These are phyloP conservation scores for Zygoascus ofunaensis DNA, from an alignment of 805 yeast species.

Conservation along the genomic window DNA sequence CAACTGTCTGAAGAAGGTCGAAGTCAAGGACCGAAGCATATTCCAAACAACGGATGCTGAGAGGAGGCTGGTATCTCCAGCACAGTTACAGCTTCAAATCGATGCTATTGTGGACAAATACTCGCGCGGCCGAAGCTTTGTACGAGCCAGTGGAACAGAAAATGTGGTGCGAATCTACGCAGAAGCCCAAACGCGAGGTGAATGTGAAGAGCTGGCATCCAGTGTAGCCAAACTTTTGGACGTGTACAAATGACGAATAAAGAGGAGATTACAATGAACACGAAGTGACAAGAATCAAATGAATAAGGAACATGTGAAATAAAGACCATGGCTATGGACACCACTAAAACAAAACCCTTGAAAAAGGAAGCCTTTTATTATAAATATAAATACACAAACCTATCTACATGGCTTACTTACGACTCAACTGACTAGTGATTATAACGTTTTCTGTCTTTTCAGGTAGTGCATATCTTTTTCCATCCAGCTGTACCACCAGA, in stretches of 20 bases:
- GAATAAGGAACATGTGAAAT: not conserved
- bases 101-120: constrained; percentile 53
- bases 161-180: constrained; percentile 95
- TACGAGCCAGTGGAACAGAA: constrained; percentile 95
- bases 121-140: constrained; percentile 71
- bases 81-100: constrained; percentile 64
- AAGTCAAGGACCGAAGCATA: constrained; percentile 69
- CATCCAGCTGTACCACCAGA: constrained; percentile 56
- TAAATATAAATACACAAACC: no score
- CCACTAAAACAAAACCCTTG: no score
- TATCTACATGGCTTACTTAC: no score
- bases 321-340: no score
- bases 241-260: constrained; percentile 14
- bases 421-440: no score
- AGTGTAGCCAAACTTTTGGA: constrained; percentile 14
- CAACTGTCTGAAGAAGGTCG: constrained; percentile 68
- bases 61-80: constrained; percentile 66
- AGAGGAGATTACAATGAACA: no score
- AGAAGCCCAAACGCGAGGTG: constrained; percentile 55
- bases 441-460: no score
- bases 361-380: no score
- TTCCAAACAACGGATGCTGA: constrained; percentile 90
- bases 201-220: constrained; percentile 38
- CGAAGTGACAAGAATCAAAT: not conserved
- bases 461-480: constrained; percentile 22